A percentile compares a stretch with the other conserved stretches of the same genome.
These are phyloP conservation scores for Colletotrichum destructivum DNA, from an alignment of 2,329 filamentous ascomycete species.

Conservation along the genomic window DNA sequence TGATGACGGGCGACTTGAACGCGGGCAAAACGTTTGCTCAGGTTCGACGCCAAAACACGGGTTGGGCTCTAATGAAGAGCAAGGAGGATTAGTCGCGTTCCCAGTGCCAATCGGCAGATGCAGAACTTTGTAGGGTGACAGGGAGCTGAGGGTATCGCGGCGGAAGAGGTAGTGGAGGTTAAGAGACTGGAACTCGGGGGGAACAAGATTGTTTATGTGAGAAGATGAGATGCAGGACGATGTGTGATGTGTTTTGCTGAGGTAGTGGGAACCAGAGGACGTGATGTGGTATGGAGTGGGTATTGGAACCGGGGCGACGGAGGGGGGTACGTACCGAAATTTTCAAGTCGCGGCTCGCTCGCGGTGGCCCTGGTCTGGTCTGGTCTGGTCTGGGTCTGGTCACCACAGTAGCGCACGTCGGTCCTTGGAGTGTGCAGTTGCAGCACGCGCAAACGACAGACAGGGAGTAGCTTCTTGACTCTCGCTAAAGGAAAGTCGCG, in stretches of 20 bases:
- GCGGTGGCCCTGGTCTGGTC: constrained; percentile 33
- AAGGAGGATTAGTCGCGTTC: constrained; percentile 34
- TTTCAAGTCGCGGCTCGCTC: constrained; percentile 29
- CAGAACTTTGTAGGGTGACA: neutral
- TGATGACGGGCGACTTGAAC: constrained; percentile 38
- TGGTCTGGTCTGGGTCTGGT: constrained; percentile 39
- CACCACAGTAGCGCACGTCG: constrained; percentile 40
- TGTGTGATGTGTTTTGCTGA: constrained; percentile 41
- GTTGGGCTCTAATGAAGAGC: constrained; percentile 9
- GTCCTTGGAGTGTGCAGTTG: constrained; percentile 8
- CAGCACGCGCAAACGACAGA: constrained; percentile 27
- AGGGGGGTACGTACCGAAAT: constrained; percentile 33
- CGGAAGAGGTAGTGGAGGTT: constrained; percentile 10
- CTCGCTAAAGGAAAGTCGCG: constrained; percentile 33
- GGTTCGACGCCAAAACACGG: constrained; percentile 35
- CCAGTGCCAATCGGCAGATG: constrained; percentile 25
- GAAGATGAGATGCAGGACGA: constrained; percentile 24
- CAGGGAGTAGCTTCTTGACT: constrained; percentile 38
- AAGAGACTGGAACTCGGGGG: constrained; percentile 6
- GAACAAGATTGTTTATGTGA: constrained; percentile 35
- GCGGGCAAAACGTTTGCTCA: constrained; percentile 33
- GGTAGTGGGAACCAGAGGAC: constrained; percentile 40
- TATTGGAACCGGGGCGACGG: constrained; percentile 34
- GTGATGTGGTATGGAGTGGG: constrained; percentile 42
- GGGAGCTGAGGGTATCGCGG: constrained; percentile 17